phyloP scores from a whole-genome alignment of 768 basidiomycete species.

The Mycena metata region DNA sequence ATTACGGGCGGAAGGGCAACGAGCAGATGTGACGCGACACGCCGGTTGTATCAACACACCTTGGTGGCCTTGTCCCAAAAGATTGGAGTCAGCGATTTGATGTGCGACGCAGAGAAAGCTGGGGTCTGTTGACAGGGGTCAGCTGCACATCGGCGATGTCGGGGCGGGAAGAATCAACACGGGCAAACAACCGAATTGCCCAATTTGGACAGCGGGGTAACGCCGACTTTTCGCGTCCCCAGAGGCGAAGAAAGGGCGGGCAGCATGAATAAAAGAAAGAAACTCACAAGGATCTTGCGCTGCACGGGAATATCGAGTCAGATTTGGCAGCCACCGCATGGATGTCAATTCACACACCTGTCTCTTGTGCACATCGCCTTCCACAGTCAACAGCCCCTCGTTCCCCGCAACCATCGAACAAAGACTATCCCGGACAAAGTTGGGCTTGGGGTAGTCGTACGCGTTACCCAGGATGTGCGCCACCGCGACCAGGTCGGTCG shows the following conservation, averaged over 20 bases:
- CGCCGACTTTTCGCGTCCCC: not conserved
- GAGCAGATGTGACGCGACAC: conserved; percentile 23
- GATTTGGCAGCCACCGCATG: not conserved
- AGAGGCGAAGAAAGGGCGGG: not conserved
- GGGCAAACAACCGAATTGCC: not conserved
- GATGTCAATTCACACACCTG: conserved; percentile 54
- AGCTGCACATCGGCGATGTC: conserved; percentile 19
- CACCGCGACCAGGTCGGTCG: conserved; percentile 70
- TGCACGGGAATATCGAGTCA: conserved; percentile 38
- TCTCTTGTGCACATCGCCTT: conserved; percentile 68
- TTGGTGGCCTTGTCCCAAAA: conserved; percentile 71
- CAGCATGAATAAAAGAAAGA: not conserved
- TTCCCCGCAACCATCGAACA: conserved; percentile 65
- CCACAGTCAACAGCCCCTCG: conserved; percentile 64
- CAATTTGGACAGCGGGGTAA: not conserved
- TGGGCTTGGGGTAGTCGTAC: conserved; percentile 74
- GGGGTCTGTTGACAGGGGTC: conserved; percentile 52
- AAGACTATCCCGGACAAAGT: conserved; percentile 65
- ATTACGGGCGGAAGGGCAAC: conserved; percentile 18
- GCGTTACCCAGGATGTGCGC: conserved; percentile 69
- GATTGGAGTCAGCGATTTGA: conserved; percentile 66
- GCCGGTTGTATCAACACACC: conserved; percentile 47
- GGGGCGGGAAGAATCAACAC: conserved; percentile 6
- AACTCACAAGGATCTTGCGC: conserved; percentile 66
- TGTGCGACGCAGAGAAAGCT: conserved; percentile 64